Conservation (phyloP, 805 yeast genomes). For the Saturnispora galanensis region DNA sequence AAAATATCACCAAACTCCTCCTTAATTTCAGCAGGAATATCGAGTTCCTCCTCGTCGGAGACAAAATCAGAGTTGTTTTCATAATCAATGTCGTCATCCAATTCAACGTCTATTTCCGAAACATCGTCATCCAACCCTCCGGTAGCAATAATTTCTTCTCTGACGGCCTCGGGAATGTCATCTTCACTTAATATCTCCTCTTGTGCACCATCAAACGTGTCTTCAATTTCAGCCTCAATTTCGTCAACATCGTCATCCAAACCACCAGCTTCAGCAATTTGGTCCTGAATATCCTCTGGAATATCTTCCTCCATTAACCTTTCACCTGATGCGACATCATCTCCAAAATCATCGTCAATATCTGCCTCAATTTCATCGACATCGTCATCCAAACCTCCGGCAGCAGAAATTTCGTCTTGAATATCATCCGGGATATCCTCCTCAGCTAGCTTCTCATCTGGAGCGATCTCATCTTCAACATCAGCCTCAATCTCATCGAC, state of each 20-base stretch:
- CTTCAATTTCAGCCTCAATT: not conserved
- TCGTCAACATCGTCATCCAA: slow-evolving; percentile 5
- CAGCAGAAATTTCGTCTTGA: not conserved
- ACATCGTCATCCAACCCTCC: slow-evolving; percentile 4
- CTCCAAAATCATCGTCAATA: slow-evolving; percentile 2
- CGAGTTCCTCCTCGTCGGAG: slow-evolving; percentile 2
- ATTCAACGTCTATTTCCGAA: slow-evolving; percentile 1
- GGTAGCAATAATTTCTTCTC: not conserved
- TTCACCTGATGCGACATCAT: slow-evolving; percentile 4
- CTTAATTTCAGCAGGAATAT: slow-evolving; percentile 1
- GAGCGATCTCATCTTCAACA: not conserved
- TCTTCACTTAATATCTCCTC: not conserved
- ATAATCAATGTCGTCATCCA: slow-evolving; percentile 2
- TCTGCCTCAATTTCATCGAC: slow-evolving; percentile 2
- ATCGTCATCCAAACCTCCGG: slow-evolving; percentile 3
- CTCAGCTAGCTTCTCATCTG: not conserved
- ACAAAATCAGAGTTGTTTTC: slow-evolving; percentile 1
- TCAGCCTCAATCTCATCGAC: slow-evolving; percentile 2
- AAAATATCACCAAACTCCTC: not conserved
- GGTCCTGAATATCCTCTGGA: slow-evolving; percentile 2
- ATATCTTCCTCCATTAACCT: slow-evolving; percentile 4
- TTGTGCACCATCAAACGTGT: not conserved
- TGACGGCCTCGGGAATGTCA: slow-evolving; percentile 7
- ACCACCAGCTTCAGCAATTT: not conserved
- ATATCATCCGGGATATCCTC: slow-evolving; percentile 8